These are phyloP conservation scores for Jamesozyma gamospora DNA, from an alignment of 805 yeast genomes.

Conservation along the genomic window DNA sequence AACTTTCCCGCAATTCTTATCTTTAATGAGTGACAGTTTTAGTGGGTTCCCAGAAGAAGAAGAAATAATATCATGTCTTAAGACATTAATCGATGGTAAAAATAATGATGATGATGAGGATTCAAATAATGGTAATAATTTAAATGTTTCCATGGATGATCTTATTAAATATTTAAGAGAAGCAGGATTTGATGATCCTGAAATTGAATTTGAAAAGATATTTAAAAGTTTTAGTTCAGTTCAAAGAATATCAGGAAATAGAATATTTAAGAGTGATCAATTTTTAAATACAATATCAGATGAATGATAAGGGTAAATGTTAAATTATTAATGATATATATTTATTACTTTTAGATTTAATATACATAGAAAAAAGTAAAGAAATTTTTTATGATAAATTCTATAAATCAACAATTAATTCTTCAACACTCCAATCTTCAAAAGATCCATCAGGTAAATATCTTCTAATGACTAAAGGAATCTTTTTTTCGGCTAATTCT, in stretches of 20 bases:
- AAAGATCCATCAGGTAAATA: constrained; percentile 93
- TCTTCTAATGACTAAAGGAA: constrained; percentile 91
- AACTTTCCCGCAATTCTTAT: constrained; percentile 56
- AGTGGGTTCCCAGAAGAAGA: constrained; percentile 41
- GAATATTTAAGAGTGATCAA: constrained; percentile 48
- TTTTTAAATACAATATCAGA: constrained; percentile 46
- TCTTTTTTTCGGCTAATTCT: constrained; percentile 87
- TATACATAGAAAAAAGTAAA: background rate
- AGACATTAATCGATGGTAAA: constrained; percentile 31
- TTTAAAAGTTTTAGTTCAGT: constrained; percentile 47
- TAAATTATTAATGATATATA: too few relatives aligned
- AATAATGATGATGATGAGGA: background rate
- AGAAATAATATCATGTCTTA: constrained; percentile 51
- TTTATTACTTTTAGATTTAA: too few relatives aligned
- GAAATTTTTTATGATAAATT: too few relatives aligned
- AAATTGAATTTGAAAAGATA: constrained; percentile 39
- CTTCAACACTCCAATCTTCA: constrained; percentile 99
- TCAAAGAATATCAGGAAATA: constrained; percentile 46
- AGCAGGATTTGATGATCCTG: constrained; percentile 30
- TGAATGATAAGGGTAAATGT: background rate
- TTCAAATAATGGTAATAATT: constrained; percentile 17
- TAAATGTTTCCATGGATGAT: constrained; percentile 39
- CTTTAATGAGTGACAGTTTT: constrained; percentile 49
- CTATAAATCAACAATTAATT: constrained; percentile 76
- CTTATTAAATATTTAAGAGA: constrained; percentile 43